These are phyloP conservation scores for Aspergillus nomiae DNA, from an alignment of 2,329 filamentous ascomycete species.

Conservation along the genomic window DNA sequence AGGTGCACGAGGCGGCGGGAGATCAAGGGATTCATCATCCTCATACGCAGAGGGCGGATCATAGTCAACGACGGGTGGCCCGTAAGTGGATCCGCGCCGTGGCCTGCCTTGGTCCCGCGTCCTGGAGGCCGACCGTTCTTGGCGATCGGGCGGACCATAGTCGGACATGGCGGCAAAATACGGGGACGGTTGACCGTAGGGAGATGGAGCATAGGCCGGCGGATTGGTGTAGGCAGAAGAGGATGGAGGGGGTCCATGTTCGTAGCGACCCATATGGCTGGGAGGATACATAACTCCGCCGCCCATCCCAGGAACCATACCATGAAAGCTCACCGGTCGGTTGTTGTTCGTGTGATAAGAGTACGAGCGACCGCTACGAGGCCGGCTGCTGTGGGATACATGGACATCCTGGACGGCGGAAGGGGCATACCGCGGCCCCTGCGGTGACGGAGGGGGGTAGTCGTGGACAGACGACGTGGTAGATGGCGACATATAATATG, in stretches of 20 bases:
- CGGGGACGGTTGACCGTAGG: constrained; percentile 31
- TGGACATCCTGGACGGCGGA: constrained; percentile 34
- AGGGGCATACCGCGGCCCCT: constrained; percentile 31
- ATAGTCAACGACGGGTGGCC: constrained; percentile 36
- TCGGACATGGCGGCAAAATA: constrained; percentile 32
- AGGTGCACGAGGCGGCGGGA: constrained; percentile 29
- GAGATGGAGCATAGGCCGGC: constrained; percentile 33
- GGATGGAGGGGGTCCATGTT: constrained; percentile 40
- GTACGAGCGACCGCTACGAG: constrained; percentile 32
- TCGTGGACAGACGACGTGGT: constrained; percentile 31
- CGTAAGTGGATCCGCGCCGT: constrained; percentile 39
- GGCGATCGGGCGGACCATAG: constrained; percentile 31
- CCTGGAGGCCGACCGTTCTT: constrained; percentile 38
- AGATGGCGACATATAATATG: constrained; percentile 31
- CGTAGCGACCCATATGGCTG: constrained; percentile 32
- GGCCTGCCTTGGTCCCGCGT: constrained; percentile 33
- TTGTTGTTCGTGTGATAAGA: constrained; percentile 38
- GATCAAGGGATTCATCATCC: constrained; percentile 33
- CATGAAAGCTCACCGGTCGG: constrained; percentile 44
- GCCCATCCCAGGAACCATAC: constrained; percentile 33
- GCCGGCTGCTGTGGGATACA: constrained; percentile 30
- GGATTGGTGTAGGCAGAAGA: constrained; percentile 39
- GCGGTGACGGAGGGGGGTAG: constrained; percentile 34
- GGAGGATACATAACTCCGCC: constrained; percentile 30
- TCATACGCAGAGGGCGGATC: constrained; percentile 31